Conservation (phyloP, 805 yeast genomes). For the Saturnispora ahearnii region DNA sequence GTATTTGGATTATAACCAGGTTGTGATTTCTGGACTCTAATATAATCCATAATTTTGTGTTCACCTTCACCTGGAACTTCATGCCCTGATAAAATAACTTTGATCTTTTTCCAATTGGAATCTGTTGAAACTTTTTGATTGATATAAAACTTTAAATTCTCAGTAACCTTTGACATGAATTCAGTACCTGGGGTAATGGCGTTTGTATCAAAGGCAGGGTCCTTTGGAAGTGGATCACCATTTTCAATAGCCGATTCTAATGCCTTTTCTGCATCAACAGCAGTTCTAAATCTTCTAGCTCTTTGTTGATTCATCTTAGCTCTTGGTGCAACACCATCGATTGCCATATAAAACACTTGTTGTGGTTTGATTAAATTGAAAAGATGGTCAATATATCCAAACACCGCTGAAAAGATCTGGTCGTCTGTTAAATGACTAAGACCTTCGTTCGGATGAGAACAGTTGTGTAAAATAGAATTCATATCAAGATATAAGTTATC, state of each 20-base stretch:
- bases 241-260: slow-evolving; percentile 60
- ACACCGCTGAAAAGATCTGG: slow-evolving; percentile 86
- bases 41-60: slow-evolving; percentile 91
- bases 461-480: slow-evolving; percentile 92
- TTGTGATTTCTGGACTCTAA: slow-evolving; percentile 70
- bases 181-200: slow-evolving; percentile 96
- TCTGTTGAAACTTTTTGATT: slow-evolving; percentile 83
- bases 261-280: slow-evolving; percentile 81
- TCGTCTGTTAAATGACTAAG: slow-evolving; percentile 70
- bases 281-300: slow-evolving; percentile 90
- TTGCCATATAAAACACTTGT: slow-evolving; percentile 87
- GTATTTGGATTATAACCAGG: slow-evolving; percentile 66
- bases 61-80: slow-evolving; percentile 99
- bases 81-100: slow-evolving; percentile 79
- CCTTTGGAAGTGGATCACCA: slow-evolving; percentile 72
- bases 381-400: slow-evolving; percentile 88
- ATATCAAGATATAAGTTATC: slow-evolving; percentile 93
- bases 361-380: slow-evolving; percentile 83
- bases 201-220: slow-evolving; percentile 83
- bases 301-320: slow-evolving; percentile 98
- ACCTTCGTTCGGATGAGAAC: slow-evolving; percentile 77
- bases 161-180: slow-evolving; percentile 84
- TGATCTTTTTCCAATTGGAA: slow-evolving; percentile 71
- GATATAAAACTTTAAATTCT: slow-evolving; percentile 75
- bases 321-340: slow-evolving; percentile 98